Conservation (phyloP, 2,329 filamentous ascomycete species). For the Epichloe uncinata region DNA sequence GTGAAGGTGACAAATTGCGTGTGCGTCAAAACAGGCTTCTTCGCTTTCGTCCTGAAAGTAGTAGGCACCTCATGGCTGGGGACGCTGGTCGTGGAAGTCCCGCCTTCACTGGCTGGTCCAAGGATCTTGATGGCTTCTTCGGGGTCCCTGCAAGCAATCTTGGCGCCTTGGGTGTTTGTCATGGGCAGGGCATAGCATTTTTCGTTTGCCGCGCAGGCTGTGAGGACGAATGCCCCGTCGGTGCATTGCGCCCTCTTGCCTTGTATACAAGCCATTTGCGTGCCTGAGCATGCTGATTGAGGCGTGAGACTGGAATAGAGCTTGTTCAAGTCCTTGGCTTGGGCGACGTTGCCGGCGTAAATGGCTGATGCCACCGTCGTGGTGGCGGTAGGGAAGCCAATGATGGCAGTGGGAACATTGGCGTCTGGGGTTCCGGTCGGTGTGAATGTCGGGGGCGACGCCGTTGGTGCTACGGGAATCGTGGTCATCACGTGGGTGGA, state of each 20-base stretch:
- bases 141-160: slow-evolving; percentile 33
- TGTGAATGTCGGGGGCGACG: slow-evolving; percentile 4
- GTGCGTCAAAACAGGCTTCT: not conserved
- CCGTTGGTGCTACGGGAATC: not conserved
- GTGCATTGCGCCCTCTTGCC: slow-evolving; percentile 36
- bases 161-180: slow-evolving; percentile 31
- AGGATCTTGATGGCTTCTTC: slow-evolving; percentile 29
- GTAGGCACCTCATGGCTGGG: not conserved
- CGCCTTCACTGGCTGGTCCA: slow-evolving; percentile 14
- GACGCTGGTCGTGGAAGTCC: slow-evolving; percentile 1
- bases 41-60: slow-evolving; percentile 1
- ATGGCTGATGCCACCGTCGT: slow-evolving; percentile 27
- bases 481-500: not conserved
- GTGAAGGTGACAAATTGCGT: slow-evolving; percentile 1
- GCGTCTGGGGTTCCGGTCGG: slow-evolving; percentile 25
- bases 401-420: slow-evolving; percentile 29
- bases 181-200: slow-evolving; percentile 43
- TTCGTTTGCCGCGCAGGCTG: slow-evolving; percentile 20
- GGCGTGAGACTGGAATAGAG: slow-evolving; percentile 31
- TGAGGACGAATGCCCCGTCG: slow-evolving; percentile 28
- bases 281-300: slow-evolving; percentile 30
- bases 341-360: slow-evolving; percentile 31
- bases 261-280: slow-evolving; percentile 39
- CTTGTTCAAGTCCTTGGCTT: slow-evolving; percentile 32
- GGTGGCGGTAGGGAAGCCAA: slow-evolving; percentile 22